Conservation (phyloP, 805 yeast genomes). For the Barnettozyma vustinii region DNA sequence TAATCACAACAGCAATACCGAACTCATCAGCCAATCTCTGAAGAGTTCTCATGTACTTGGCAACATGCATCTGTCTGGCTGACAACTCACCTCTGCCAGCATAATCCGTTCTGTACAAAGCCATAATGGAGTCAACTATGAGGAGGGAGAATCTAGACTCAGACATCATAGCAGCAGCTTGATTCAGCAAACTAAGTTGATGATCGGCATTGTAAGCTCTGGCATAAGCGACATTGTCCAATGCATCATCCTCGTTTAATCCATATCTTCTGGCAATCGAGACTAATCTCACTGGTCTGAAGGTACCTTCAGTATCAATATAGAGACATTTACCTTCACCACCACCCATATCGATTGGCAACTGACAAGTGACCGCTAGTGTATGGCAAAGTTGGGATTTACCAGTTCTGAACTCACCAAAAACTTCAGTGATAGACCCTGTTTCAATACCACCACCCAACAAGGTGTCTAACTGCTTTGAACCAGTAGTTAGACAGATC, state of each 20-base stretch:
- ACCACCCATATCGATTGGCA: conserved; percentile 96
- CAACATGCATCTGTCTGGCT: conserved; percentile 92
- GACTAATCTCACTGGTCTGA: conserved; percentile 84
- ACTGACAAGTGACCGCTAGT: conserved; percentile 91
- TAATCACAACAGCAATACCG: conserved; percentile 93
- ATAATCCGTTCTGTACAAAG: conserved; percentile 89
- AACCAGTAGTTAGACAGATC: conserved; percentile 92
- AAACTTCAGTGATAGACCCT: conserved; percentile 92
- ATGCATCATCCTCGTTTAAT: conserved; percentile 86
- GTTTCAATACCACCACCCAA: conserved; percentile 97
- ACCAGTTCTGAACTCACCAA: conserved; percentile 97
- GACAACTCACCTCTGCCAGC: conserved; percentile 94
- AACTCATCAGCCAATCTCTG: conserved; percentile 95
- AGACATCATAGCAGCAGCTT: conserved; percentile 95
- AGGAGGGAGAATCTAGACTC: conserved; percentile 85
- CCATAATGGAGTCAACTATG: conserved; percentile 97
- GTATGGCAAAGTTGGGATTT: conserved; percentile 97
- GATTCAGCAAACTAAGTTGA: conserved; percentile 77
- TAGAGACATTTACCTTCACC: conserved; percentile 97
- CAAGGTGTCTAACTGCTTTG: conserved; percentile 86
- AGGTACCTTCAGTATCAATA: conserved; percentile 96
- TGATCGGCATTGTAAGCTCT: conserved; percentile 97
- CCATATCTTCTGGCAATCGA: conserved; percentile 91
- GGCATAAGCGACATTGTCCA: conserved; percentile 96
- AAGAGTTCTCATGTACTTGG: conserved; percentile 83